Evolutionary conservation across 805 yeast genomes (phyloP).

Genomic region (Hanseniaspora singularis): DNA sequence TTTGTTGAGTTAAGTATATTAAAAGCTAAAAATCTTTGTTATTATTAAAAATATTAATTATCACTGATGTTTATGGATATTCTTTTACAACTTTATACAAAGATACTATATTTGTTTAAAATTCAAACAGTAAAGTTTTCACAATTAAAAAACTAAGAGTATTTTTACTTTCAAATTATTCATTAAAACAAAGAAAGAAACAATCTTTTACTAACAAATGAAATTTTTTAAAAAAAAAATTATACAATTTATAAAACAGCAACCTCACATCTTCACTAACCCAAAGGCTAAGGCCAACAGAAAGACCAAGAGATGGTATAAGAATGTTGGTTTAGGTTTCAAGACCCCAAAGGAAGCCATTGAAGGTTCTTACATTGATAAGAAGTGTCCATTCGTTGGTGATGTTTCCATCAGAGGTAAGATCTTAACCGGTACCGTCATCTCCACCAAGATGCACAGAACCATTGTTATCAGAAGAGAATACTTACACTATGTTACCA

Average conservation of each 20-base stretch:
- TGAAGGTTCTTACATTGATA: conserved; percentile 98
- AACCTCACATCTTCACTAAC: conserved; percentile 99
- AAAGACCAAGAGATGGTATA: conserved; percentile 99
- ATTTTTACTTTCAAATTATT: no score
- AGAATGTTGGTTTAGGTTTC: conserved; percentile 99
- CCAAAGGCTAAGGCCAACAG: conserved; percentile 98
- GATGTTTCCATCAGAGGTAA: conserved; percentile 97
- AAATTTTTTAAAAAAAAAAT: neutral
- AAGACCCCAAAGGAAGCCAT: conserved; percentile 99
- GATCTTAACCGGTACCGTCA: conserved; percentile 98
- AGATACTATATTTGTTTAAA: no score
- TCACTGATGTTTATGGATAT: no score
- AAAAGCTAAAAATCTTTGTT: no score
- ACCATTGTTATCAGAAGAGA: conserved; percentile 99
- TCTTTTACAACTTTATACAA: no score
- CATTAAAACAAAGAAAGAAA: neutral
- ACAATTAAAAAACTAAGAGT: neutral
- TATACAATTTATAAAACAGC: conserved; percentile 39
- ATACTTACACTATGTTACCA: conserved; percentile 98
- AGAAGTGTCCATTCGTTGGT: conserved; percentile 99
- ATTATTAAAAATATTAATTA: no score
- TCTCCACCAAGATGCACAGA: conserved; percentile 99
- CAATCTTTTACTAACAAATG: conserved; percentile 12
- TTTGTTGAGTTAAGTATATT: no score
- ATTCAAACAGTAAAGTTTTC: no score